A percentile compares a stretch with the other conserved stretches of the same genome.
These are phyloP conservation scores for Betula pendula DNA, from an alignment of 306 rosid species.

Conservation along the genomic window DNA sequence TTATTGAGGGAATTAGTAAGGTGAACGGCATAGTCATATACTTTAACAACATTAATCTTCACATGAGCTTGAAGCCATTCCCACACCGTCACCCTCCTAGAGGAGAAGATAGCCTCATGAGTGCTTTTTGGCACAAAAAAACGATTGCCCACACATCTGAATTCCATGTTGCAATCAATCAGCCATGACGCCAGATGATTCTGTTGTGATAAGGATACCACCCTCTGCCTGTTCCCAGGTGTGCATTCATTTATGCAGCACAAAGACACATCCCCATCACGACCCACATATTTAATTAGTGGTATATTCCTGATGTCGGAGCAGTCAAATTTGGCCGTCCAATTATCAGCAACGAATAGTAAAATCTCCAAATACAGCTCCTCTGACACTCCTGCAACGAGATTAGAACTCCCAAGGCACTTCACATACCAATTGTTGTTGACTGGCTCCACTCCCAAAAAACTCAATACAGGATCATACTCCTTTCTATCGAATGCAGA, in stretches of 20 bases:
- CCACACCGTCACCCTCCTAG: constrained; percentile 25
- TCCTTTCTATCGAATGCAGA: constrained; percentile 43
- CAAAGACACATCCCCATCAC: constrained; percentile 33
- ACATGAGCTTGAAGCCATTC: constrained; percentile 43
- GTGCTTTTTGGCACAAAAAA: constrained; percentile 58
- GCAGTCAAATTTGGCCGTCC: constrained; percentile 28
- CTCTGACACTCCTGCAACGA: constrained; percentile 56
- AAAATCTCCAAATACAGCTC: constrained; percentile 50
- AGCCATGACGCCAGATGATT: constrained; percentile 47
- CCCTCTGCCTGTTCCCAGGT: not conserved
- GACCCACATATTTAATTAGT: constrained; percentile 46
- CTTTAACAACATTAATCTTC: constrained; percentile 15
- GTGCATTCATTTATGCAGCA: constrained; percentile 29
- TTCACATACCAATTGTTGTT: constrained; percentile 61
- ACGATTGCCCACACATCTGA: constrained; percentile 18
- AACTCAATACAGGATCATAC: constrained; percentile 39
- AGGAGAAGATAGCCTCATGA: constrained; percentile 36
- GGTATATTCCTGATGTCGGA: constrained; percentile 42
- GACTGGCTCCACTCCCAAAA: constrained; percentile 49
- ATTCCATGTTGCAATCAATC: constrained; percentile 50
- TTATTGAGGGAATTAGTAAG: constrained; percentile 12
- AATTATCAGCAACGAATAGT: constrained; percentile 44
- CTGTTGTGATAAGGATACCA: constrained; percentile 30
- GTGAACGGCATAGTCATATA: constrained; percentile 34
- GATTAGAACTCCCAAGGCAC: constrained; percentile 55